Conservation (phyloP, 495 filamentous ascomycete genomes). For the Xylaria acuta region DNA sequence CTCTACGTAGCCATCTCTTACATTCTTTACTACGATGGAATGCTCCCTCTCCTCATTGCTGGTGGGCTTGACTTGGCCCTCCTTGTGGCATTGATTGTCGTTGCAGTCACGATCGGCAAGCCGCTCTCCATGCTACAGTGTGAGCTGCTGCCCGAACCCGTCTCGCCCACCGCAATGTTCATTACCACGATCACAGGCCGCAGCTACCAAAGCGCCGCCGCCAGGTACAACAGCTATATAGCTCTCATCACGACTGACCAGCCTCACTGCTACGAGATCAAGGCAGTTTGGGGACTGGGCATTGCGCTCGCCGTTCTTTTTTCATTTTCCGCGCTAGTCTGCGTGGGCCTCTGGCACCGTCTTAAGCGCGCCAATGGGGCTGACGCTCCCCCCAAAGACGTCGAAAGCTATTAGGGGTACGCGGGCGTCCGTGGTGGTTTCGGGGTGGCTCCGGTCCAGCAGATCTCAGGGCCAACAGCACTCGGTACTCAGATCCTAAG, state of each 20-base stretch:
- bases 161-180: constrained; percentile 32
- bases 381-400: constrained; percentile 40
- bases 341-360: constrained; percentile 62
- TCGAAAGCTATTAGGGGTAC: constrained; percentile 51
- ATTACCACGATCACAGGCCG: constrained; percentile 33
- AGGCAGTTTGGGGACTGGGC: constrained; percentile 86
- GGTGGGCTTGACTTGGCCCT: constrained; percentile 68
- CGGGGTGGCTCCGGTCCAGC: constrained; percentile 28
- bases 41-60: constrained; percentile 74
- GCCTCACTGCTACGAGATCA: constrained; percentile 81
- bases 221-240: constrained; percentile 38
- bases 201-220: constrained; percentile 33
- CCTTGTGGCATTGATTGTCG: constrained; percentile 73
- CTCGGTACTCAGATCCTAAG: constrained; percentile 38
- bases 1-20: constrained; percentile 78
- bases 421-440: constrained; percentile 45
- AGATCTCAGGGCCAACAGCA: constrained; percentile 34
- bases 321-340: constrained; percentile 66
- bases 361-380: constrained; percentile 26
- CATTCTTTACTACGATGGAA: constrained; percentile 77
- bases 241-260: constrained; percentile 52
- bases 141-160: constrained; percentile 55
- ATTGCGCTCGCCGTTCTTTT: constrained; percentile 85
- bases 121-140: constrained; percentile 83
- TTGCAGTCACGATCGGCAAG: constrained; percentile 76